Percentiles rank a stretch among this genome's conserved stretches.
These are phyloP conservation scores for Boletus tomentosulus DNA, from an alignment of 768 basidiomycete genomes.

Conservation along the genomic window DNA sequence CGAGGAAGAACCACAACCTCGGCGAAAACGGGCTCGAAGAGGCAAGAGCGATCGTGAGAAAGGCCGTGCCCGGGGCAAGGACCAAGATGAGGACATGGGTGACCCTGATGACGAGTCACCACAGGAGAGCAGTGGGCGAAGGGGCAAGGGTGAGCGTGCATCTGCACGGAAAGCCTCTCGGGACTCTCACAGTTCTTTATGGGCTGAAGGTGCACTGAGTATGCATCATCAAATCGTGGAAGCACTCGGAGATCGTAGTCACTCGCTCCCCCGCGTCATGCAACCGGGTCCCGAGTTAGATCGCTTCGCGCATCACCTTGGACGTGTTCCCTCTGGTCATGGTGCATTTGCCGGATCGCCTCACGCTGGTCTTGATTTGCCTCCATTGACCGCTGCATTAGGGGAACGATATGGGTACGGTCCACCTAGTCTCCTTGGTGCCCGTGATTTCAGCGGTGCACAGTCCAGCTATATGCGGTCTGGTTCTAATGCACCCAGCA, in stretches of 20 bases:
- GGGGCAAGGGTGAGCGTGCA: constrained; percentile 37
- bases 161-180: constrained; percentile 33
- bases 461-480: constrained; percentile 60
- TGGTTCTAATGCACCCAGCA: constrained; percentile 61
- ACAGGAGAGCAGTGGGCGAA: constrained; percentile 29
- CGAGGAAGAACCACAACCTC: constrained; percentile 46
- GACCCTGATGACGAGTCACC: constrained; percentile 35
- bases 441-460: constrained; percentile 35
- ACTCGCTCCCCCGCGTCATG: constrained; percentile 31
- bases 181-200: constrained; percentile 32
- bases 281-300: constrained; percentile 30
- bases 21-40: constrained; percentile 53
- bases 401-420: constrained; percentile 37
- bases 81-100: constrained; percentile 50
- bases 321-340: constrained; percentile 33
- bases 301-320: constrained; percentile 33
- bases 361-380: constrained; percentile 56
- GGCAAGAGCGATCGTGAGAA: constrained; percentile 35
- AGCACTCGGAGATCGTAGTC: constrained; percentile 32
- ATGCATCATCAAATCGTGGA: constrained; percentile 35
- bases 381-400: constrained; percentile 48
- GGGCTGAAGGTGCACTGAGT: constrained; percentile 33
- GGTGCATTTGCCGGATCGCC: constrained; percentile 34
- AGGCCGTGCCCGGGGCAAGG: constrained; percentile 34
- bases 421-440: constrained; percentile 29